Evolutionary conservation across 179 eudicot species (phyloP).

Genomic region (Drosera spatulata): DNA sequence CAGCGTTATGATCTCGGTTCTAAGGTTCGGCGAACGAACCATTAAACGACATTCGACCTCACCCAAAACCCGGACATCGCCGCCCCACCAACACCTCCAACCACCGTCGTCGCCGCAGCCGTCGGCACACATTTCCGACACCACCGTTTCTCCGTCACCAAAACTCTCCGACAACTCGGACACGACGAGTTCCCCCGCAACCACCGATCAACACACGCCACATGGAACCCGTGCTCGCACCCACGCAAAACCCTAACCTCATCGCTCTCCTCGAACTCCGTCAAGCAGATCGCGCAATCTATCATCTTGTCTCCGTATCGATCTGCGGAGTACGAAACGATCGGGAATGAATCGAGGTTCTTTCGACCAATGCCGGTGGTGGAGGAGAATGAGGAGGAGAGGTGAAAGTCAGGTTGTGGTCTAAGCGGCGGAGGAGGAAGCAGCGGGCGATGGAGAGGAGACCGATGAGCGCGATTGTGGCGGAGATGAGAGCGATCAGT

Average conservation of each 20-base stretch:
- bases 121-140: slow-evolving; percentile 22
- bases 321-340: slow-evolving; percentile 32
- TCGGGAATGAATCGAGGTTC: slow-evolving; percentile 48
- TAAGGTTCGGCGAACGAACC: too few relatives aligned
- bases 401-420: slow-evolving; percentile 16
- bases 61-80: too few relatives aligned
- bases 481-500: not conserved
- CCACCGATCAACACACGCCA: slow-evolving; percentile 73
- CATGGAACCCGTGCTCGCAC: slow-evolving; percentile 84
- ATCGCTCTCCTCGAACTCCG: slow-evolving; percentile 58
- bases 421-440: slow-evolving; percentile 57
- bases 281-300: slow-evolving; percentile 71
- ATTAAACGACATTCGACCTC: too few relatives aligned
- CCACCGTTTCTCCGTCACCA: slow-evolving; percentile 38
- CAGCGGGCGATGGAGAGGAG: slow-evolving; percentile 67
- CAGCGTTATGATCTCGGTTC: too few relatives aligned
- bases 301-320: slow-evolving; percentile 15
- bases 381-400: slow-evolving; percentile 11
- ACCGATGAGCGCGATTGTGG: slow-evolving; percentile 32
- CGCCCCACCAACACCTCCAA: too few relatives aligned
- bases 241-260: slow-evolving; percentile 61
- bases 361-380: slow-evolving; percentile 64
- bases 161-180: slow-evolving; percentile 44
- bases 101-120: too few relatives aligned
- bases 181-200: slow-evolving; percentile 38